Base-by-base conservation (phyloP, 768 basidiomycete species). In the Termitomyces sp. region DNA sequence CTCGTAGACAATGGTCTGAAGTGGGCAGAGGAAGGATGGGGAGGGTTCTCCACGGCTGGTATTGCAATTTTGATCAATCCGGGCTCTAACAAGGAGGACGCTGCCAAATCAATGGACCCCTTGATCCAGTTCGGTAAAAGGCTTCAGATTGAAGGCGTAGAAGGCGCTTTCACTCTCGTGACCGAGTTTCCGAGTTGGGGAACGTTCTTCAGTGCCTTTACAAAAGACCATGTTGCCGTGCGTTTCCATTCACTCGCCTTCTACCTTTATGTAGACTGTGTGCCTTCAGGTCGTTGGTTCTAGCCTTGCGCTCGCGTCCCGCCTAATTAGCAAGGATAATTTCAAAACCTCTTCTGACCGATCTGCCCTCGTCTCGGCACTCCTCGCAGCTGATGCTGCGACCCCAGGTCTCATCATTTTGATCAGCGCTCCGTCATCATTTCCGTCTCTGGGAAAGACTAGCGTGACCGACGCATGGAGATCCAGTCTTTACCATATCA, bases 11-110 rank as follows among this genome's bases (percentile, higher is more conserved):
- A 78, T 53, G 70, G 68, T 6, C 58, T 77, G 1, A 65, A 63
- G 38, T 77, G 77, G 71, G 75, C 76, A 7, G 63, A 71, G 21
- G 71, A 77, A 55, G 79, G 79, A 22, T 81, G 77, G 77, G 78
- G 79, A 48, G 78, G 77, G 14, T 74, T 71, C 52, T 67, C 72
- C 2, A 72, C 62, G 48, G 64, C 67, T 53, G 68, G 67, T 34
- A 66, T 71, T 24, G 74, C 72, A 17, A 65, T 74, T 38, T 66
- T 77, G 51, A 68, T 81, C n/a, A 81, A 75, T 52, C 79, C 80
- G 9, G 70, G 68, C 17, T 60, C 77, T 0, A 65, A 59, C 32
- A 62, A 65, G 34, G 67, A 64, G 1, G 71, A 73, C 6, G 77
- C 79, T 1, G 61, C 66, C 19, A 61, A 42, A 28, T 79, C 79